A percentile compares a stretch with the other conserved stretches of the same genome.
Evolutionary conservation across 2,329 filamentous ascomycete species (phyloP).

Genomic region (Davidsoniella australis): DNA sequence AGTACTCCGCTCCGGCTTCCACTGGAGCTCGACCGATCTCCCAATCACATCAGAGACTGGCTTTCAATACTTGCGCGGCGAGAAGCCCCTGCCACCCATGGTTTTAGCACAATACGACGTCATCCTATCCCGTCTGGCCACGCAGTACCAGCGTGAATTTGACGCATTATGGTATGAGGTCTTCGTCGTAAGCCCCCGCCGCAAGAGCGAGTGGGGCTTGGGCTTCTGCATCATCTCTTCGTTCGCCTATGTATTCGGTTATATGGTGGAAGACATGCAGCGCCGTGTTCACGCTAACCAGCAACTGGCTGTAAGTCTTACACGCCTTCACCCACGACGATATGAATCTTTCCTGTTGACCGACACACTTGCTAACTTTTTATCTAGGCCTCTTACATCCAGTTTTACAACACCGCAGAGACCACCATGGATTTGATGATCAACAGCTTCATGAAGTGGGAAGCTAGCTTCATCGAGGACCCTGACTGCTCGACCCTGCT

Average conservation of each 20-base stretch:
- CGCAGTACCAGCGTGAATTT: constrained; percentile 4
- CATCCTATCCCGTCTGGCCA: neutral
- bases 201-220: neutral
- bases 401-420: neutral
- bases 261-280: neutral
- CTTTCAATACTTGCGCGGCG: neutral
- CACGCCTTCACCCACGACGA: neutral
- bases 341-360: neutral
- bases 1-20: neutral
- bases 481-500: neutral
- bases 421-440: neutral
- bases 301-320: neutral
- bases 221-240: constrained; percentile 3
- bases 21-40: neutral
- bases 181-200: neutral
- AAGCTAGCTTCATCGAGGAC: neutral
- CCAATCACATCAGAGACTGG: neutral
- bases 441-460: neutral
- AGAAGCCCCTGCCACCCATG: neutral
- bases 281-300: neutral
- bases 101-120: neutral
- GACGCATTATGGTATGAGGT: constrained; percentile 1
- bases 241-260: constrained; percentile 1
- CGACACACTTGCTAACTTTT: neutral
- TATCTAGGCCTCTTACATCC: neutral